Percentiles rank a stretch among this genome's conserved stretches.
phyloP scores from a whole-genome alignment of 78 protist genomes.

The Chrysochromulina parva region DNA sequence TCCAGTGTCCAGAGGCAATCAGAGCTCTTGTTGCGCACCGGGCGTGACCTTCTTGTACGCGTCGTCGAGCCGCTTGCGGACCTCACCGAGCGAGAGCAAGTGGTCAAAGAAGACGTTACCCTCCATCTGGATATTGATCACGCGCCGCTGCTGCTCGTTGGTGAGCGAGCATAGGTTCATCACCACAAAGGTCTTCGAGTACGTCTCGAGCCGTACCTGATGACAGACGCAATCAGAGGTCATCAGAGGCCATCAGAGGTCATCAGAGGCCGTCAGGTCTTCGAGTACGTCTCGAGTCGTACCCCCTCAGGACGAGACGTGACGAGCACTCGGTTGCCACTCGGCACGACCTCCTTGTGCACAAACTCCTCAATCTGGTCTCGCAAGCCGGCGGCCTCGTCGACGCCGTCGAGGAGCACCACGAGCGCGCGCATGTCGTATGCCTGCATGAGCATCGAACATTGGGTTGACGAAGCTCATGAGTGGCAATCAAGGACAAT shows the following conservation, averaged over 20 bases:
- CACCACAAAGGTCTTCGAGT: not conserved
- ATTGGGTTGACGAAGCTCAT: too few relatives aligned
- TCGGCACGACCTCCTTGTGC: not conserved
- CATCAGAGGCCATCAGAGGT: too few relatives aligned
- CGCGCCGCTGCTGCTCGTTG: not conserved
- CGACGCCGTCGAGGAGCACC: conserved; percentile 2
- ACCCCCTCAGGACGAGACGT: not conserved
- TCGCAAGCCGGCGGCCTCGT: not conserved
- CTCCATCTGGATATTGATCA: not conserved
- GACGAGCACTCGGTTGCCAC: not conserved
- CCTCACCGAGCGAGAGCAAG: not conserved
- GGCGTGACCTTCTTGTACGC: not conserved
- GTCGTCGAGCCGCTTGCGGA: not conserved
- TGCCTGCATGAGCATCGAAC: not conserved
- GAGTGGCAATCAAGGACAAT: too few relatives aligned
- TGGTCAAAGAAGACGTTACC: not conserved
- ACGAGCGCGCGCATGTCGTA: not conserved
- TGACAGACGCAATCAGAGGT: too few relatives aligned
- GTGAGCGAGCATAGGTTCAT: not conserved
- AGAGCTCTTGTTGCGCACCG: too few relatives aligned
- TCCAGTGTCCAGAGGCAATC: too few relatives aligned
- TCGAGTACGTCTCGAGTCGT: too few relatives aligned
- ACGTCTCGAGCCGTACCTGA: not conserved
- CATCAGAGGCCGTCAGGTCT: too few relatives aligned
- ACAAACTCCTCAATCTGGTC: not conserved